Conservation (phyloP, 345 rosid species). For the Eucalyptus erythrocorys region DNA sequence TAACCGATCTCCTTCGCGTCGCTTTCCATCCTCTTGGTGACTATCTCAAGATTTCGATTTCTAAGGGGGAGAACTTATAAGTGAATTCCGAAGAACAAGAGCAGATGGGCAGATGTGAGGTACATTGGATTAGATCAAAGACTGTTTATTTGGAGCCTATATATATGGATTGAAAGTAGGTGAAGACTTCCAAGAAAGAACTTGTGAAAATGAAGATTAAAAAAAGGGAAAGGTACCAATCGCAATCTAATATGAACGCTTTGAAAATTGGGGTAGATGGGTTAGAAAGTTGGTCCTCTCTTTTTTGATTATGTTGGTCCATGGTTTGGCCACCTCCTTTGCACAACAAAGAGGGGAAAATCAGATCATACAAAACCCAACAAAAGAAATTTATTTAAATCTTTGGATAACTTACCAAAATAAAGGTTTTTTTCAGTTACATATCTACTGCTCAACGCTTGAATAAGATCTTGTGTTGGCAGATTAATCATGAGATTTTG, state of each 20-base stretch:
- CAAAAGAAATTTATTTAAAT: neutral
- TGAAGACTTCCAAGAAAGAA: neutral
- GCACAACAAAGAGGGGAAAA: neutral
- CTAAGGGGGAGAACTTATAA: neutral
- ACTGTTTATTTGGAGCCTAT: neutral
- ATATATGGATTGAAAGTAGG: neutral
- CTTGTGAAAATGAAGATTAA: neutral
- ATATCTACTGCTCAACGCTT: too few species aligned
- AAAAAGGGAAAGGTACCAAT: neutral
- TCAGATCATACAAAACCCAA: neutral
- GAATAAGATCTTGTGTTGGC: too few species aligned
- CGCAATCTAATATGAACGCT: neutral
- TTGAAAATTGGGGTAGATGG: slow-evolving; percentile 6
- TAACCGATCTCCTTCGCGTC: slow-evolving; percentile 30
- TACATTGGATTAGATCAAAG: neutral
- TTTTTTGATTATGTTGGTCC: neutral
- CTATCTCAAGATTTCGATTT: neutral
- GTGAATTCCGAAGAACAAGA: neutral
- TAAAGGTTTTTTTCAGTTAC: neutral
- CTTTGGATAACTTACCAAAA: neutral
- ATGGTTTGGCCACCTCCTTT: slow-evolving; percentile 1
- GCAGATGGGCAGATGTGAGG: neutral
- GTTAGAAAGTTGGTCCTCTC: neutral
- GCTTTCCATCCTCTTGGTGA: slow-evolving; percentile 11
- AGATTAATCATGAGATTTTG: neutral